Evolutionary conservation across 495 filamentous ascomycete species (phyloP), one percentile per base, ranked within the genome.

Genomic region (Bombardia bombarda): DNA sequence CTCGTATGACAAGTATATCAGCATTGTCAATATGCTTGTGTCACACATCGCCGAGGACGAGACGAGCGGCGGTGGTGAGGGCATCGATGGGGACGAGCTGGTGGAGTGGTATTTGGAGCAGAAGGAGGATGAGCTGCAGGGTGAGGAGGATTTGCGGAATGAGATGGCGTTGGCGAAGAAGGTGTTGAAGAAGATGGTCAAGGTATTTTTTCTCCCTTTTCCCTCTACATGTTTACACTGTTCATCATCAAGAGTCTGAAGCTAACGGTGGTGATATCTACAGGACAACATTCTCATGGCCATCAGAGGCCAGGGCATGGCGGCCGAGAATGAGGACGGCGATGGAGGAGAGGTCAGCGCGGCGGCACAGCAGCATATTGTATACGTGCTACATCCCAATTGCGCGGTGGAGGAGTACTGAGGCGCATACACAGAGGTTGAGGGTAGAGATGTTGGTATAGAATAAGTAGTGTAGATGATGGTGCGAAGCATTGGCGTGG

Each of bases 371-470:
- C 78, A 73, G 62, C n/a, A n/a, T n/a, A 70, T 81, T 5, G 77
- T 94, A 22, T 98, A 96, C 63, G 86, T 96, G 12, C 49, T 98
- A 56, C 92, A 98, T 73, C 92, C 92, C 16, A 96, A 97, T 60
- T 92, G 87, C 54, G 85, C 86, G 1, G 73, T 90, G 18, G 88
- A 95, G 47, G 69, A 70, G 50, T 43, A 42, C 21, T 60, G n/a
- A n/a, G n/a, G n/a, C n/a, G n/a, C n/a, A n/a, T n/a, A n/a, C n/a
- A n/a, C n/a, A n/a, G n/a, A n/a, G n/a, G n/a, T n/a, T n/a, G n/a
- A n/a, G n/a, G n/a, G n/a, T n/a, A n/a, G n/a, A n/a, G n/a, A n/a
- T n/a, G n/a, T n/a, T n/a, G n/a, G n/a, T n/a, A n/a, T n/a, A n/a
- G n/a, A n/a, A n/a, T n/a, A n/a, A n/a, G n/a, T n/a, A n/a, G n/a